A percentile compares a stretch with the other conserved stretches of the same genome.
Conservation (phyloP, 257 asterid genomes). For the Petunia secreta region DNA sequence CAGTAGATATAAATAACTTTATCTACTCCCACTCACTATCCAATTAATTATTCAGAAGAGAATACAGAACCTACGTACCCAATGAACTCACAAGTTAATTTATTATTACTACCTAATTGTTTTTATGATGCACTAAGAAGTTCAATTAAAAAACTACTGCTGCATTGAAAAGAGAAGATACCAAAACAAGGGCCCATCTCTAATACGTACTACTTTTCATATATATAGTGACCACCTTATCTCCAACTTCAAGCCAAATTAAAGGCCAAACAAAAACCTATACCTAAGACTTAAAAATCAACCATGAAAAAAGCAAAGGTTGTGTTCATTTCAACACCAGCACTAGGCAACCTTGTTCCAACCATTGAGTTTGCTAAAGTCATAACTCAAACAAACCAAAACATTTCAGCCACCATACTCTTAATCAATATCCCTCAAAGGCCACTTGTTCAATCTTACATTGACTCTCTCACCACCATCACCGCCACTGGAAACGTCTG, state of each 20-base stretch:
- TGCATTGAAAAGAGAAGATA: background rate
- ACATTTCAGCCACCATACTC: conserved; percentile 25
- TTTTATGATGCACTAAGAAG: background rate
- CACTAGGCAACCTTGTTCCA: conserved; percentile 32
- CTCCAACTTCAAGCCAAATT: background rate
- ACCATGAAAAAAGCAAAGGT: conserved; percentile 22
- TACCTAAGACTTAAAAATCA: background rate
- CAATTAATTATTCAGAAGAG: background rate
- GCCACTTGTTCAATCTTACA: conserved; percentile 28
- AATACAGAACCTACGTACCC: background rate
- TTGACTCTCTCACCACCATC: conserved; percentile 4
- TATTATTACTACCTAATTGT: background rate
- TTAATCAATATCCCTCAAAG: conserved; percentile 24
- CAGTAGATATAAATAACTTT: too few relatives aligned
- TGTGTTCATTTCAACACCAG: conserved; percentile 32
- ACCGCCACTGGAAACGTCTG: background rate
- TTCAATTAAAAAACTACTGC: background rate
- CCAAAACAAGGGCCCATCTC: background rate
- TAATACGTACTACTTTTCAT: background rate
- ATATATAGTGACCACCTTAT: background rate
- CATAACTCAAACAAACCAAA: conserved; percentile 23
- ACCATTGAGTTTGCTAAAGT: conserved; percentile 27
- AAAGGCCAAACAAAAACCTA: background rate
- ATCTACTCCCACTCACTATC: background rate
- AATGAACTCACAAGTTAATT: background rate